Conservation (phyloP, 2,329 filamentous ascomycete genomes). For the Aspergillus felis region DNA sequence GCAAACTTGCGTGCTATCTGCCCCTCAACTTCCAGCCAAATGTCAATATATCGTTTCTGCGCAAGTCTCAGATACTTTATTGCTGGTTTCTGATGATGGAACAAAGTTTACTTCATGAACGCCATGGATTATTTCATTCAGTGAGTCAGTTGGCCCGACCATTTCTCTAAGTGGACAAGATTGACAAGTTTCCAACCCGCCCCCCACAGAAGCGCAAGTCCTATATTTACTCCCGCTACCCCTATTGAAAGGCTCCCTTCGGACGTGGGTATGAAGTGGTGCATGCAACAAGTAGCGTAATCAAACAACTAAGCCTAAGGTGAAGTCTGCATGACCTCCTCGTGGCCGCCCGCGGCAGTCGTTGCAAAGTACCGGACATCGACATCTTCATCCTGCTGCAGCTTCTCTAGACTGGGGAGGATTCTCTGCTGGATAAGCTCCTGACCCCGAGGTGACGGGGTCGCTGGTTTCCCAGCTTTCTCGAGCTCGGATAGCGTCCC, state of each 20-base stretch:
- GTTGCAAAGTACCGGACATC: conserved; percentile 98
- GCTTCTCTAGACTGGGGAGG: conserved; percentile 84
- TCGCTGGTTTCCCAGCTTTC: conserved; percentile 60
- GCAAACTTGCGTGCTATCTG: background rate
- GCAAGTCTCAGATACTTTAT: background rate
- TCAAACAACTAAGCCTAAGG: conserved; percentile 27
- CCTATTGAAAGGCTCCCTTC: conserved; percentile 13
- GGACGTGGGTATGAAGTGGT: conserved; percentile 3
- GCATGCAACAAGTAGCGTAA: conserved; percentile 5
- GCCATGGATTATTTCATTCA: conserved; percentile 33
- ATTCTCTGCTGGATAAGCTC: conserved; percentile 83
- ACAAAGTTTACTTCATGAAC: conserved; percentile 35
- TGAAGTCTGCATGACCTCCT: conserved; percentile 54
- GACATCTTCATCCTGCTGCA: conserved; percentile 96
- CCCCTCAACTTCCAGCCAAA: background rate
- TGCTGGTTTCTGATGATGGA: conserved; percentile 11
- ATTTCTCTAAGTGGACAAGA: conserved; percentile 36
- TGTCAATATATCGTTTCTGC: background rate
- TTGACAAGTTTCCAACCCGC: background rate
- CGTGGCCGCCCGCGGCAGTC: conserved; percentile 64
- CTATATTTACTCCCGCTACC: conserved; percentile 15
- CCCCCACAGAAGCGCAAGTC: background rate
- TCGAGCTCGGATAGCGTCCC: conserved; percentile 82
- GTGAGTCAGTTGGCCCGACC: conserved; percentile 29
- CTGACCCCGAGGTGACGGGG: conserved; percentile 66